A percentile compares a stretch with the other conserved stretches of the same genome.
phyloP scores from a whole-genome alignment of 345 rosid species.

The Bruguiera gymnorhiza region DNA sequence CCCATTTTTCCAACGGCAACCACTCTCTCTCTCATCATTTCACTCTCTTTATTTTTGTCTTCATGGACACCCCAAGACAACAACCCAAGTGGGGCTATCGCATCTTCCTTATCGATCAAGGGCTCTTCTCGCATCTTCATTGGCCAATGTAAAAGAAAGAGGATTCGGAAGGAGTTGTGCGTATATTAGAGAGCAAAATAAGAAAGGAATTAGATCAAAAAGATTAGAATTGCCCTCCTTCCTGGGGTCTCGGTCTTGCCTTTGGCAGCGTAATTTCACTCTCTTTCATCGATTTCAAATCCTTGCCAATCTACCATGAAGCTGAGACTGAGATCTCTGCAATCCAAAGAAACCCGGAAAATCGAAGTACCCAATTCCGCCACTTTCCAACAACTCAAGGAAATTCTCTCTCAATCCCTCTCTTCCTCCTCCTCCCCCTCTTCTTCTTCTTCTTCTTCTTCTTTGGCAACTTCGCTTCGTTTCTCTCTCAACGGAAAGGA shows the following conservation, averaged over 20 bases:
- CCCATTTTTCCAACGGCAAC: conserved; percentile 12
- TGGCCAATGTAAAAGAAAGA: no score
- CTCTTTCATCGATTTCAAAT: no score
- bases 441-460: not conserved
- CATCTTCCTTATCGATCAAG: not conserved
- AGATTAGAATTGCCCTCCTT: no score
- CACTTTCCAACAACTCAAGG: conserved; percentile 41
- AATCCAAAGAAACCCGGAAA: conserved; percentile 47
- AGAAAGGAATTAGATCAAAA: no score
- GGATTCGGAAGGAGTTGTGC: no score
- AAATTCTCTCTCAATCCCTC: conserved; percentile 23
- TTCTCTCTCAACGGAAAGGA: conserved; percentile 71
- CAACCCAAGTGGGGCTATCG: not conserved
- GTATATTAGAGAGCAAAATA: no score
- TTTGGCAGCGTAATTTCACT: no score
- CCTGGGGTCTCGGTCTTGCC: no score
- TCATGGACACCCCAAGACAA: not conserved
- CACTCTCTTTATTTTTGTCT: not conserved
- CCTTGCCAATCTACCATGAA: conserved; percentile 37
- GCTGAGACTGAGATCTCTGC: conserved; percentile 54
- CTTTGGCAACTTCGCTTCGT: conserved; percentile 13
- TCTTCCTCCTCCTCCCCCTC: conserved; percentile 15
- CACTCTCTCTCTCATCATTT: not conserved
- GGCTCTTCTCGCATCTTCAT: not conserved
- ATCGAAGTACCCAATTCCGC: conserved; percentile 41